phyloP scores from a whole-genome alignment of 2,329 filamentous ascomycete genomes.

The Trichoderma endophyticum region DNA sequence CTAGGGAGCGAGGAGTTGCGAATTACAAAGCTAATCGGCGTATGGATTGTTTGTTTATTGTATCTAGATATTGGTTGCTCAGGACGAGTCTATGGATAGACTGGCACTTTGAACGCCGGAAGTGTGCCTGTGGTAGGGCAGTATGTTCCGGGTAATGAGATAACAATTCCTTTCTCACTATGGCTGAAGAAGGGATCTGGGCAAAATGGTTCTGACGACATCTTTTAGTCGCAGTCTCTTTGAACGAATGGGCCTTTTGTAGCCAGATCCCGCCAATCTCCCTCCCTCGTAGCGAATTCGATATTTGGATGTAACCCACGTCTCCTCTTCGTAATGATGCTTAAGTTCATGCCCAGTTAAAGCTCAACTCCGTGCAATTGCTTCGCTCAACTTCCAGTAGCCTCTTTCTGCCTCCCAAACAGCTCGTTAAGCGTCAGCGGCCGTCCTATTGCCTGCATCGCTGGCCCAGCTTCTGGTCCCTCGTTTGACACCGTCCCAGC shows the following conservation, averaged over 20 bases:
- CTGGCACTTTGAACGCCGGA: constrained; percentile 11
- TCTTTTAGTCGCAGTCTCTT: neutral
- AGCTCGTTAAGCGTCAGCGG: constrained; percentile 45
- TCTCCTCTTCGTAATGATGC: neutral
- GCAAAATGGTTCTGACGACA: neutral
- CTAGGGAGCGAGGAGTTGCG: constrained; percentile 10
- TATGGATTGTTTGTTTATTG: constrained; percentile 26
- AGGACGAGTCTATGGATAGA: constrained; percentile 29
- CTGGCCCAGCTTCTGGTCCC: constrained; percentile 38
- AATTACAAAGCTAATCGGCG: constrained; percentile 25
- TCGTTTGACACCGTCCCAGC: constrained; percentile 29
- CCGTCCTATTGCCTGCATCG: constrained; percentile 44
- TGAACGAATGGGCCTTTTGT: neutral
- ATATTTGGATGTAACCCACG: neutral
- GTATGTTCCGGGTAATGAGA: neutral
- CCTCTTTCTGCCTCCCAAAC: constrained; percentile 35
- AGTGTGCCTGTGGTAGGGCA: neutral
- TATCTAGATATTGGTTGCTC: constrained; percentile 28
- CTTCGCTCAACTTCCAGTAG: neutral
- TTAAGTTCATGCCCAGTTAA: neutral
- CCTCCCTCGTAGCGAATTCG: neutral
- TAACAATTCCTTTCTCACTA: neutral
- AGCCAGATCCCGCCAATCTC: neutral
- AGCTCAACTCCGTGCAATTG: neutral
- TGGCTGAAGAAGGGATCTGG: neutral